phyloP scores from a whole-genome alignment of 768 basidiomycete species.

The Collybiopsis confluens region DNA sequence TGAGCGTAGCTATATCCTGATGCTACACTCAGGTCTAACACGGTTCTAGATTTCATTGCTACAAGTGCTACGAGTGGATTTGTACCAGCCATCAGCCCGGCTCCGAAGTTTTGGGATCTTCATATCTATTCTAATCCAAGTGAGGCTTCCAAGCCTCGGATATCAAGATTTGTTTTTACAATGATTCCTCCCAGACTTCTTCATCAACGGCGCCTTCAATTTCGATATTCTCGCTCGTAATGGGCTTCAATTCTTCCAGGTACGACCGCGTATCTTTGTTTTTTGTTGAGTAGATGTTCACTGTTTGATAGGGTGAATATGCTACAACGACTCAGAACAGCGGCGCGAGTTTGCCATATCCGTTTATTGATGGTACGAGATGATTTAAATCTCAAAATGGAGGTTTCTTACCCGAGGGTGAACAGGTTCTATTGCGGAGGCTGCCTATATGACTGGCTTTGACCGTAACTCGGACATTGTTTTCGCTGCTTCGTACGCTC shows the following conservation, averaged over 20 bases:
- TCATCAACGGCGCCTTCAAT: slow-evolving; percentile 35
- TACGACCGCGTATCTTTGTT: slow-evolving; percentile 12
- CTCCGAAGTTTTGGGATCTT: slow-evolving; percentile 36
- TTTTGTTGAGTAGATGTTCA: background rate
- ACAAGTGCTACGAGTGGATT: slow-evolving; percentile 29
- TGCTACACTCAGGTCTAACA: too few species aligned
- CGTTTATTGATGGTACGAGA: slow-evolving; percentile 52
- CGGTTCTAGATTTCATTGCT: slow-evolving; percentile 35
- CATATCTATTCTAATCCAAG: slow-evolving; percentile 42
- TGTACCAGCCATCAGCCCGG: slow-evolving; percentile 18
- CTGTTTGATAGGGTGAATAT: slow-evolving; percentile 46
- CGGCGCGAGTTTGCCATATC: slow-evolving; percentile 50
- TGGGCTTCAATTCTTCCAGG: slow-evolving; percentile 58
- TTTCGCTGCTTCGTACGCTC: slow-evolving; percentile 61
- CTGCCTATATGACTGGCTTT: slow-evolving; percentile 65
- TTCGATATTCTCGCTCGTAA: slow-evolving; percentile 40
- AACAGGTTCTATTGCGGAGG: slow-evolving; percentile 51
- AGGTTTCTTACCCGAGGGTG: background rate
- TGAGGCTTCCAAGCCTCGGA: slow-evolving; percentile 11
- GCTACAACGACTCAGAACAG: slow-evolving; percentile 55
- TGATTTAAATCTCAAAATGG: too few species aligned
- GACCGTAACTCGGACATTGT: slow-evolving; percentile 45
- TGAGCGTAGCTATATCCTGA: background rate
- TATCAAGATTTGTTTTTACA: background rate
- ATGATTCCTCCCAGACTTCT: slow-evolving; percentile 28